Percentiles rank a stretch among this genome's conserved stretches.
Conservation (phyloP, 768 basidiomycete species). For the Boletus fagicola region DNA sequence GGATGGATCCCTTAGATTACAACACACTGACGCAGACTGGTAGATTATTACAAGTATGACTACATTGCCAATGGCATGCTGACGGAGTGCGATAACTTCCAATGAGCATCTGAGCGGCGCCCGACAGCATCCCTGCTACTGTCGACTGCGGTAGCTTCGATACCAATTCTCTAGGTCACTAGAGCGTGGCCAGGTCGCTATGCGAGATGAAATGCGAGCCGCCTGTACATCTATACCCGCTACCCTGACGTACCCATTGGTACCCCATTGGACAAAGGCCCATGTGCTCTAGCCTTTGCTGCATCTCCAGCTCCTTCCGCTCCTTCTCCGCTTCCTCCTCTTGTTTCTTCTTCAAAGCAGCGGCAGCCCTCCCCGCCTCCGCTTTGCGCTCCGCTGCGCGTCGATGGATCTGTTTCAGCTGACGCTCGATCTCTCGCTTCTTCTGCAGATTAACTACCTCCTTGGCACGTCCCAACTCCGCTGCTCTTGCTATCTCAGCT, state of each 20-base stretch:
- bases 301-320: neutral
- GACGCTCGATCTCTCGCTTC: neutral
- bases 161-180: no score
- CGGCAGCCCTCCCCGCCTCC: neutral
- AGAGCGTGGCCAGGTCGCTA: no score
- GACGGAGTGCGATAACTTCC: no score
- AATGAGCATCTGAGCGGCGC: no score
- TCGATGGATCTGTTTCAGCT: neutral
- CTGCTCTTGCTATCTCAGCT: neutral
- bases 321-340: neutral
- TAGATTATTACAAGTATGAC: no score
- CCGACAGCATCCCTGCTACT: no score
- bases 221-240: neutral
- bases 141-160: no score
- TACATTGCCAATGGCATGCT: no score
- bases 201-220: neutral
- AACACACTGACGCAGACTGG: no score
- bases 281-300: neutral
- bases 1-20: no score
- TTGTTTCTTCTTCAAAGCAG: neutral
- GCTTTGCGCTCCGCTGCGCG: neutral
- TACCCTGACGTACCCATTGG: neutral
- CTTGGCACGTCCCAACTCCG: neutral
- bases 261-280: neutral
- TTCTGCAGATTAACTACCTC: neutral